Evolutionary conservation across 2,329 filamentous ascomycete species (phyloP), one percentile per base, ranked within the genome.

Genomic region (Fusarium verticillioides): DNA sequence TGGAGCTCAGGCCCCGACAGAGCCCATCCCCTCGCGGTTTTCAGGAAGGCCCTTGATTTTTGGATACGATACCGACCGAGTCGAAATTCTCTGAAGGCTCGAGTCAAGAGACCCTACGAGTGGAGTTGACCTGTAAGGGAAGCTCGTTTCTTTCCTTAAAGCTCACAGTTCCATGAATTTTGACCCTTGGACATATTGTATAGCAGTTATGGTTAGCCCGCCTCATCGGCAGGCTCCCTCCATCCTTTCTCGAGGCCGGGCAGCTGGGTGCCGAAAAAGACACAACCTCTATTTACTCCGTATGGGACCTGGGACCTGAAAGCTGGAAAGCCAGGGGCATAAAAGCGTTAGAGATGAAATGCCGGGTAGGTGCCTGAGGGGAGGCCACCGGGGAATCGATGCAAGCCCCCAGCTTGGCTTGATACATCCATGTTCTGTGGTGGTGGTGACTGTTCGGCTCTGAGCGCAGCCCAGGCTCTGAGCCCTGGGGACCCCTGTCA

Each of bases 71-170:
- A 52, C 47, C 50, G 19, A 53, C 34, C 34, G 23, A 28, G 32
- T 39, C 68, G 56, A 44, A 58, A 47, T 71, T 39, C 43, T 40
- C 43, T 36, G 63, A 43, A 54, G 70, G 61, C 67, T 73, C 67
- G 72, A 74, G 71, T 74, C 71, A 74, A 74, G 70, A 71, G 42
- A 63, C 46, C 49, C 67, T 46, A 50, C 32, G 53, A 30, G 65
- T 73, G 63, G 65, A 63, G 63, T 67, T 71, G 47, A 49, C 56
- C 30, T 43, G 52, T 72, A 66, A 34, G 60, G 58, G 39, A 66
- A 60, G 32, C 66, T 71, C 16, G 34, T 50, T 54, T 47, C 34
- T 37, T 53, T 26, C 21, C 21, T 59, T 46, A 26, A 58, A 60
- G 53, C 44, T 46, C 52, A 32, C 47, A 69, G 46, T 69, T 62